Conservation (phyloP, 192 early-diverging fungal genomes). For the Entomortierella beljakovae region DNA sequence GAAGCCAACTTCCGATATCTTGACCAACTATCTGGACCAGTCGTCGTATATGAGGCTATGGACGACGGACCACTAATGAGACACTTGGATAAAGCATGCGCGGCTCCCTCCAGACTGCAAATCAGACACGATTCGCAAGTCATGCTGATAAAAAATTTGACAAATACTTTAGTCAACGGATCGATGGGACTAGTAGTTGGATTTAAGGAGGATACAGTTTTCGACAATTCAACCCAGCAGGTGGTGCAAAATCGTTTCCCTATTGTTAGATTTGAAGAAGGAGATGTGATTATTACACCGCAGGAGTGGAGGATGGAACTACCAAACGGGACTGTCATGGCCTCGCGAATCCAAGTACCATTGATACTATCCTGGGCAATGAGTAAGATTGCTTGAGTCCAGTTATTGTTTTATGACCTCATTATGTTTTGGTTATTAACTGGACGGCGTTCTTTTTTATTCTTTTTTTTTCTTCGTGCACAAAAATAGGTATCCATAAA, state of each 20-base stretch:
- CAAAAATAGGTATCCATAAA: slow-evolving; percentile 75
- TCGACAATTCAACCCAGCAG: neutral
- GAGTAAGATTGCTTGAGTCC: slow-evolving; percentile 52
- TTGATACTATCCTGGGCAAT: slow-evolving; percentile 87
- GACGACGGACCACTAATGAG: slow-evolving; percentile 57
- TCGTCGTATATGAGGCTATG: slow-evolving; percentile 55
- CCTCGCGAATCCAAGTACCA: slow-evolving; percentile 68
- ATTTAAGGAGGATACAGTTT: slow-evolving; percentile 33
- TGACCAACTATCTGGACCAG: slow-evolving; percentile 61
- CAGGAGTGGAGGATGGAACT: slow-evolving; percentile 50
- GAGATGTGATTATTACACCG: slow-evolving; percentile 38
- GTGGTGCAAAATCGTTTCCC: slow-evolving; percentile 26
- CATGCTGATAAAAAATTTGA: slow-evolving; percentile 85
- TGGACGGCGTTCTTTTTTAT: neutral
- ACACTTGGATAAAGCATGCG: slow-evolving; percentile 58
- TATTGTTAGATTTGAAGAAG: slow-evolving; percentile 37
- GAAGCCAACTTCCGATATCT: slow-evolving; percentile 71
- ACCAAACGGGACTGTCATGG: slow-evolving; percentile 40
- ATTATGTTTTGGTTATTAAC: neutral
- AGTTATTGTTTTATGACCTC: neutral
- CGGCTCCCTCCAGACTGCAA: slow-evolving; percentile 70
- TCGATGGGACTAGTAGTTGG: slow-evolving; percentile 75
- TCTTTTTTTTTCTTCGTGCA: neutral
- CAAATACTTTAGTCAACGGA: slow-evolving; percentile 79
- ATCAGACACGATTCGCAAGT: slow-evolving; percentile 87